Evolutionary conservation across 108 stramenopile species (phyloP).

Genomic region (Seminavis robusta): DNA sequence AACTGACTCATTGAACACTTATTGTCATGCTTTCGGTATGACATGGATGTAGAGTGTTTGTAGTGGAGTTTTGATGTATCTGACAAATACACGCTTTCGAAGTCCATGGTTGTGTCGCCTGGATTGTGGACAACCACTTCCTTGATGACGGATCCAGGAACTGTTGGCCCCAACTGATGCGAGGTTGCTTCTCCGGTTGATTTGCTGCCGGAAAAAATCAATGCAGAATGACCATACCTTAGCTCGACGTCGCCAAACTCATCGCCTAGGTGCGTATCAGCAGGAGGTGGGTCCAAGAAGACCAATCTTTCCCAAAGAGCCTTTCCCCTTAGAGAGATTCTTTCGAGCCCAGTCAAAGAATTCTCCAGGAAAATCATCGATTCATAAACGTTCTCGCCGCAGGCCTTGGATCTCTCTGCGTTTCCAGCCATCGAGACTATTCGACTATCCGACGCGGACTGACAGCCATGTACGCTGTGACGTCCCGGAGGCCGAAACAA

Average conservation of each 20-base stretch:
- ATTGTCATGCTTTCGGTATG: too few relatives aligned
- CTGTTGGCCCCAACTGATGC: not conserved
- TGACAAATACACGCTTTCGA: conserved; percentile 45
- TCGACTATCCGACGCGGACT: conserved; percentile 7
- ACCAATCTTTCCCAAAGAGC: conserved; percentile 62
- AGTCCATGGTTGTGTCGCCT: conserved; percentile 45
- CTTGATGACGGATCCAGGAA: conserved; percentile 52
- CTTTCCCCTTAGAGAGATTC: conserved; percentile 52
- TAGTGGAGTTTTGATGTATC: too few relatives aligned
- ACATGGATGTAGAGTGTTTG: too few relatives aligned
- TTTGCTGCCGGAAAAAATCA: conserved; percentile 60
- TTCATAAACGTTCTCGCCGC: conserved; percentile 34
- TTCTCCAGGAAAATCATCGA: conserved; percentile 70
- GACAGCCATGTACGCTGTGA: conserved; percentile 26
- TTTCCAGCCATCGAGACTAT: not conserved
- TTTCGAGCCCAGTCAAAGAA: conserved; percentile 78
- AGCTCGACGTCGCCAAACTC: conserved; percentile 66
- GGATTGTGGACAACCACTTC: conserved; percentile 60
- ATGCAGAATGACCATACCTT: conserved; percentile 56
- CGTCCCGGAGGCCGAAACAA: conserved; percentile 74
- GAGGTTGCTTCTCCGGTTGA: not conserved
- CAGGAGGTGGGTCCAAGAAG: conserved; percentile 51
- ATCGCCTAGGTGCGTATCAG: conserved; percentile 21
- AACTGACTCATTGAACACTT: conserved; percentile 44
- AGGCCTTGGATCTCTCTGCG: conserved; percentile 8